Evolutionary conservation across 768 basidiomycete species (phyloP), one percentile per base, ranked within the genome.

Genomic region (Mycena indigotica): DNA sequence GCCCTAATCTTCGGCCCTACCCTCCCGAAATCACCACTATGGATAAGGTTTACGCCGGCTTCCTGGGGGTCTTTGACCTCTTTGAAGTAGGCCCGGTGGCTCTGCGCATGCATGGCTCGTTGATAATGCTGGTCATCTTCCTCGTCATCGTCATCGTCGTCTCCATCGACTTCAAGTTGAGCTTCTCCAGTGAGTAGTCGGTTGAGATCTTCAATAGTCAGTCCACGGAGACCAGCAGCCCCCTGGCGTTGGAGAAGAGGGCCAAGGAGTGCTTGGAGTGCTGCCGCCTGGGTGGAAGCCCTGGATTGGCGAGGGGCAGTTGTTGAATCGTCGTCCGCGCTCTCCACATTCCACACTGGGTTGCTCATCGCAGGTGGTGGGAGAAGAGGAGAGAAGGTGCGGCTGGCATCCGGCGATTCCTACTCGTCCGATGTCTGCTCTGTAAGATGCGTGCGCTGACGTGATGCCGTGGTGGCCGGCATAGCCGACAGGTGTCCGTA

Each of bases 11-110:
- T 86, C 53, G 76, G 71, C 30, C 76, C 74, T 29, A 91, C 76
- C 56, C 82, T 73, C 17, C 93, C 93, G 70, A 94, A 96, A 52
- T 94, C 89, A 45, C 93, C 93, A 63, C 85, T 80, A 62, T 81
- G 80, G 10, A 92, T 77, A 13, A 96, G 77, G 39, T 82, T 76
- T 16, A 85, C 65, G 2, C 93, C 93, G 28, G 73, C 77, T 50
- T 81, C 64, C 69, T 87, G 82, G 5, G 91, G 88, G 56, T 87
- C 80, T 19, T 71, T 83, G 23, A 80, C 76, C 41, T 45, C 32
- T n/a, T n/a, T 69, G 68, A 60, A 65, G 68, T 61, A 67, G 69
- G 64, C 65, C 72, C 72, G 72, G 75, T 40, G 60, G 50, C 28
- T 38, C 53, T n/a, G 17, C 28, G 46, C 45, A n/a, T 57, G 58